Base-by-base conservation (phyloP, 1,284 basidiomycete species). In the Neolentinus lepideus region DNA sequence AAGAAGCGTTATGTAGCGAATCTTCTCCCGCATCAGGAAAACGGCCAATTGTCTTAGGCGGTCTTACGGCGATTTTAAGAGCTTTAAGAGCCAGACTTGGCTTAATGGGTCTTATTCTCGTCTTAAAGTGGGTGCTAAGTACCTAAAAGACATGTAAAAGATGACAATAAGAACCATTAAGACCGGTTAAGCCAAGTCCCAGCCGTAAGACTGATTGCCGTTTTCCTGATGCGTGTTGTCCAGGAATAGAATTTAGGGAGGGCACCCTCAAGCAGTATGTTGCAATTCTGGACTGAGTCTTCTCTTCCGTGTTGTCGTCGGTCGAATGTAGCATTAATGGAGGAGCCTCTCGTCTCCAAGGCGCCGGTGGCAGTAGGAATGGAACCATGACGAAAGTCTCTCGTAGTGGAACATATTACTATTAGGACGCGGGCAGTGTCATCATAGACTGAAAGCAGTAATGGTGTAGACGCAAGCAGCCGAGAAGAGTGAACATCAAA, bases 191-290 rank as follows among this genome's bases (percentile, higher is more conserved):
- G n/a, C n/a, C n/a, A n/a, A n/a, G n/a, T n/a, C n/a, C n/a, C n/a
- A n/a, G n/a, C n/a, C n/a, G n/a, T n/a, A n/a, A n/a, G n/a, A n/a
- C n/a, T n/a, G n/a, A n/a, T n/a, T n/a, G n/a, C n/a, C n/a, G n/a
- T n/a, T n/a, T n/a, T n/a, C n/a, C n/a, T n/a, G n/a, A n/a, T n/a
- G n/a, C n/a, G 85, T 86, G 26, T 81, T 90, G 58, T 76, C 80
- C 53, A 92, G 68, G 65, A 92, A 92, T 59, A 91, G 66, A 22
- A 93, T 62, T 0, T n/a, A n/a, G n/a, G n/a, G n/a, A n/a, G n/a
- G n/a, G n/a, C n/a, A n/a, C n/a, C n/a, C n/a, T n/a, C n/a, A n/a
- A n/a, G n/a, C n/a, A n/a, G n/a, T n/a, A n/a, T n/a, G n/a, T n/a
- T n/a, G n/a, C 69, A 59, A 83, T 79, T 2, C 69, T 84, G 66